Percentiles rank a stretch among this genome's conserved stretches.
Evolutionary conservation across 1,139 yeast species (phyloP).

Genomic region (Blastobotrys buckinghamii): DNA sequence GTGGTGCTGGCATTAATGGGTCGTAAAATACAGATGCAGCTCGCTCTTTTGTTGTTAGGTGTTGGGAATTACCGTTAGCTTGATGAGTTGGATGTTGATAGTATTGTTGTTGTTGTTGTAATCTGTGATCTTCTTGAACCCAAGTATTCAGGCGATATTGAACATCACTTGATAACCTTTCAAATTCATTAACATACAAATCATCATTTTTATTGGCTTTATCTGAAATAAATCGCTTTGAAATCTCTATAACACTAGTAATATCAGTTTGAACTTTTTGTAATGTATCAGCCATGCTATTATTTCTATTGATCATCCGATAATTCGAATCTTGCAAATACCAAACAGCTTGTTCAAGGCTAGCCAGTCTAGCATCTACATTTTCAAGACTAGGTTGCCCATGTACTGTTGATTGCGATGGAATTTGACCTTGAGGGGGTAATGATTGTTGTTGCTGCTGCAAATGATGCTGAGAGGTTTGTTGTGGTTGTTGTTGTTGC

Average conservation of each 20-base stretch:
- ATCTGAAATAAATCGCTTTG: constrained; percentile 5
- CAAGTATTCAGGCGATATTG: constrained; percentile 5
- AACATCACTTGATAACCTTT: constrained; percentile 5
- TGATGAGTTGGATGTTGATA: constrained; percentile 11
- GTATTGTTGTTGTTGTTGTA: constrained; percentile 2
- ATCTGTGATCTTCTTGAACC: constrained; percentile 3
- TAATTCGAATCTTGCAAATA: constrained; percentile 20
- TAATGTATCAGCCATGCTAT: constrained; percentile 17
- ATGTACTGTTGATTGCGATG: constrained; percentile 7
- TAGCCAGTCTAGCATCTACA: constrained; percentile 11
- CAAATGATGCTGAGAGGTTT: constrained; percentile 5
- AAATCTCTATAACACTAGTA: constrained; percentile 16
- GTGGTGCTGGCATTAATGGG: constrained; percentile 25
- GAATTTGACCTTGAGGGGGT: constrained; percentile 9
- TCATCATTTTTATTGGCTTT: background rate
- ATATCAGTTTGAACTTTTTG: constrained; percentile 20
- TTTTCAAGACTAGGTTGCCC: constrained; percentile 8
- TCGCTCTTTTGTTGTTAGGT: constrained; percentile 20
- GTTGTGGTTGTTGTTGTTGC: constrained; percentile 9
- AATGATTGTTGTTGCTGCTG: constrained; percentile 8
- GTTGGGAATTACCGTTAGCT: background rate
- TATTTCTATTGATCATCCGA: constrained; percentile 15
- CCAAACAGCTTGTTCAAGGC: constrained; percentile 22
- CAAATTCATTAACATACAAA: constrained; percentile 1
- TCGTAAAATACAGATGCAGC: constrained; percentile 27